Conservation (phyloP, 2,329 filamentous ascomycete species). For the Lecanicillium sp. region DNA sequence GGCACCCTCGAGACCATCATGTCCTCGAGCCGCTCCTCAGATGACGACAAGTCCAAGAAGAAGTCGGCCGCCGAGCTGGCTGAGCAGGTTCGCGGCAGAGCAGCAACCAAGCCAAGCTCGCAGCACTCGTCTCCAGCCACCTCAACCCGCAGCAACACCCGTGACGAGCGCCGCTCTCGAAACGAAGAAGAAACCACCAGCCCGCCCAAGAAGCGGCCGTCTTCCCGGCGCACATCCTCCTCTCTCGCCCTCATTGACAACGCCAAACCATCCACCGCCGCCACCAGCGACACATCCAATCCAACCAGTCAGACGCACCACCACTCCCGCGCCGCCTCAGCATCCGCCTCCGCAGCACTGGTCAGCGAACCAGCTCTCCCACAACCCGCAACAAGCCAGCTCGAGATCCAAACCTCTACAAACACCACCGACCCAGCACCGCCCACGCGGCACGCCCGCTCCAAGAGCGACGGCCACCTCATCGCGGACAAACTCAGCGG, state of each 20-base stretch:
- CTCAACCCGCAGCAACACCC: constrained; percentile 18
- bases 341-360: constrained; percentile 19
- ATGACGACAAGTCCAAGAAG: constrained; percentile 54
- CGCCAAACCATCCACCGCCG: not conserved
- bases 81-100: constrained; percentile 44
- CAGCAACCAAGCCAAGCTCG: constrained; percentile 28
- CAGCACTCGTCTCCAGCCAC: constrained; percentile 22
- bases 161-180: no score
- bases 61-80: constrained; percentile 50
- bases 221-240: constrained; percentile 19
- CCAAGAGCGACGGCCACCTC: constrained; percentile 8
- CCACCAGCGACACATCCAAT: constrained; percentile 23
- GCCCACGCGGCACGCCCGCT: constrained; percentile 1
- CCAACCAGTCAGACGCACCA: constrained; percentile 18
- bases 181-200: constrained; percentile 1
- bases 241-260: constrained; percentile 29
- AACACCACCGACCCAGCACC: constrained; percentile 1
- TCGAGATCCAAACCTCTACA: constrained; percentile 35
- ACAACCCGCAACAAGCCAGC: constrained; percentile 45
- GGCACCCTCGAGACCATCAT: constrained; percentile 60
- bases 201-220: constrained; percentile 8
- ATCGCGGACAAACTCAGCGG: no score
- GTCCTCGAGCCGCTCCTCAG: constrained; percentile 56
- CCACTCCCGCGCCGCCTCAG: not conserved
- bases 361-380: constrained; percentile 50